A percentile compares a stretch with the other conserved stretches of the same genome.
Evolutionary conservation across 1,284 basidiomycete species (phyloP).

Genomic region (Laetiporus sulphureus): DNA sequence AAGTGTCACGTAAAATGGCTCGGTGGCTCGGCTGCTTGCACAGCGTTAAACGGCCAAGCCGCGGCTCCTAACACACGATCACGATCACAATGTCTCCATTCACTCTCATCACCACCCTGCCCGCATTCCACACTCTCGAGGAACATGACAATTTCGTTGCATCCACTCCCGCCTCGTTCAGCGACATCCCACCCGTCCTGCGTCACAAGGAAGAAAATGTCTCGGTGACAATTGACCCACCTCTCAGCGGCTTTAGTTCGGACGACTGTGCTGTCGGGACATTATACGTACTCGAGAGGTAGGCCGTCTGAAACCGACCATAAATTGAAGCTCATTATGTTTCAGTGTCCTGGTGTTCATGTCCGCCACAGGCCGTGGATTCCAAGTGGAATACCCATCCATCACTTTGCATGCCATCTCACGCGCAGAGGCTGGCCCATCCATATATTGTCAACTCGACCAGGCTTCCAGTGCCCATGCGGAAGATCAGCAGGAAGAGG

Average conservation of each 20-base stretch:
- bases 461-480: constrained; percentile 35
- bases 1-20: neutral
- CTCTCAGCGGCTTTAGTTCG: constrained; percentile 46
- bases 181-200: constrained; percentile 74
- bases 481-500: constrained; percentile 39
- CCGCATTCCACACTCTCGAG: constrained; percentile 57
- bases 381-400: constrained; percentile 76
- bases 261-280: constrained; percentile 52
- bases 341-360: constrained; percentile 73
- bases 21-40: too few relatives aligned
- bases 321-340: neutral
- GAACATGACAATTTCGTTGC: constrained; percentile 61
- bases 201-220: constrained; percentile 68
- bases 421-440: constrained; percentile 54
- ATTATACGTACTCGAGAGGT: constrained; percentile 83
- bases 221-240: constrained; percentile 59
- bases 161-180: constrained; percentile 77
- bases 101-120: constrained; percentile 41
- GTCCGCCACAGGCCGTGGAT: constrained; percentile 59
- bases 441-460: constrained; percentile 87
- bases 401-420: constrained; percentile 89
- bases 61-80: constrained; percentile 1
- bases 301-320: constrained; percentile 16
- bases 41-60: neutral
- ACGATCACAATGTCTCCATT: constrained; percentile 21